Evolutionary conservation across 768 basidiomycete genomes (phyloP), one percentile per base, ranked within the genome.

Genomic region (Calocybe cyanea): DNA sequence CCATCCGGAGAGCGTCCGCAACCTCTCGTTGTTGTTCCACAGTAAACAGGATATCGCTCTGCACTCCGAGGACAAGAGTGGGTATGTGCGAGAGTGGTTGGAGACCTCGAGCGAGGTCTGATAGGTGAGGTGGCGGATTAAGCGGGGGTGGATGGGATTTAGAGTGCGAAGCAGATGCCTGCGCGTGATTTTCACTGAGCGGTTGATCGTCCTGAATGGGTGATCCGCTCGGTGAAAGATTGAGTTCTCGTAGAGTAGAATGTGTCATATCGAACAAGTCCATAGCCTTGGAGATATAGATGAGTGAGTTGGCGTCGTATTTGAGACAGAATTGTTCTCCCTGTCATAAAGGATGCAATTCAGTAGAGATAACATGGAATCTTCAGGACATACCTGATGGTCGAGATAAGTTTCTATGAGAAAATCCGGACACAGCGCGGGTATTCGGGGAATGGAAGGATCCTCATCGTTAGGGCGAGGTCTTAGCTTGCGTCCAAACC

Each of bases 251-350:
- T 14, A 99, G 76, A 13, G 92, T 77, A 13, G 88, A 77, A 0
- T 72, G 68, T 3, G 92, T 92, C 80, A 99, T 84, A 68, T 97
- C 95, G 66, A 99, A 99, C 0, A 98, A 76, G 64, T 98, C 96
- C 96, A 99, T 99, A 24, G 96, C 96, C 67, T 98, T 99, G 4
- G 92, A 95, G 50, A 99, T 82, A 72, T 98, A 99, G 54, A 98
- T 92, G 65, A 98, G 84, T 1, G 94, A 97, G 69, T 98, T 99
- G 48, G 96, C 95, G 62, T 99, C 96, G 64, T 98, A 99, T 62
- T 96, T 98, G 46, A 99, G 73, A 64, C 96, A 98, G 68, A 98
- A 99, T 57, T 92, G 81, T 66, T 96, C 93, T 41, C 93, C 94
- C 82, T 92, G 58, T 14, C 25, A 31, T 19, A 15, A 8, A 14